These are phyloP conservation scores for Balakata baccata DNA, from an alignment of 345 rosid species.

Conservation along the genomic window DNA sequence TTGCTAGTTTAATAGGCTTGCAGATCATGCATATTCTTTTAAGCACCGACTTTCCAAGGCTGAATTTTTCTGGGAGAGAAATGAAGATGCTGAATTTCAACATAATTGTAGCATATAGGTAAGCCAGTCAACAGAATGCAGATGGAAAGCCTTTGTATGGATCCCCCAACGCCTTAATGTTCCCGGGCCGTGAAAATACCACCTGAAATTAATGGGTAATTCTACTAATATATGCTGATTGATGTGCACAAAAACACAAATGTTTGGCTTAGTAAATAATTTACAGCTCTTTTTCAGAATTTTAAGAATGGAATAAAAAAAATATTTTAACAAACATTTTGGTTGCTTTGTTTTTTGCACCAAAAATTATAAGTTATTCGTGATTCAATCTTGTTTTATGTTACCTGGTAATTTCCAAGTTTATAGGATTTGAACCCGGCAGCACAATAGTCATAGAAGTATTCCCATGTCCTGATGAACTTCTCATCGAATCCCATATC, in stretches of 20 bases:
- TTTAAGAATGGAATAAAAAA: not conserved
- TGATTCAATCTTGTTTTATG: too few species aligned
- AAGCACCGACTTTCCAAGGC: too few species aligned
- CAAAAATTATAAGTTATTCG: too few species aligned
- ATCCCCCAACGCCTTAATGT: not conserved
- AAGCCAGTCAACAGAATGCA: not conserved
- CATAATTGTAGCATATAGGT: too few species aligned
- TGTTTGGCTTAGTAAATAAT: not conserved
- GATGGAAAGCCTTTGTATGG: conserved; percentile 2
- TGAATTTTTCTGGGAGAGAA: too few species aligned
- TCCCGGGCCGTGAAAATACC: conserved; percentile 63
- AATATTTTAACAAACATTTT: not conserved
- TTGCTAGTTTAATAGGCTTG: too few species aligned
- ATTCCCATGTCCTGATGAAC: conserved; percentile 83
- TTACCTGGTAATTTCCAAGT: conserved; percentile 67
- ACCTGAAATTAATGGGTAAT: too few species aligned
- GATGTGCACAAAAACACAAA: conserved; percentile 37
- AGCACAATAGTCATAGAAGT: conserved; percentile 76
- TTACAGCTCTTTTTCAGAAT: too few species aligned
- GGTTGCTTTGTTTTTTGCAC: too few species aligned
- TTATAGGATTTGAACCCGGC: conserved; percentile 74
- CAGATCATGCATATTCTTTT: too few species aligned
- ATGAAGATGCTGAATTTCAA: too few species aligned
- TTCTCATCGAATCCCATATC: conserved; percentile 67
- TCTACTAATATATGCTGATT: too few species aligned